Percentiles rank a stretch among this genome's conserved stretches.
phyloP scores from a whole-genome alignment of 208 protist genomes.

The Trypanosoma brucei region DNA sequence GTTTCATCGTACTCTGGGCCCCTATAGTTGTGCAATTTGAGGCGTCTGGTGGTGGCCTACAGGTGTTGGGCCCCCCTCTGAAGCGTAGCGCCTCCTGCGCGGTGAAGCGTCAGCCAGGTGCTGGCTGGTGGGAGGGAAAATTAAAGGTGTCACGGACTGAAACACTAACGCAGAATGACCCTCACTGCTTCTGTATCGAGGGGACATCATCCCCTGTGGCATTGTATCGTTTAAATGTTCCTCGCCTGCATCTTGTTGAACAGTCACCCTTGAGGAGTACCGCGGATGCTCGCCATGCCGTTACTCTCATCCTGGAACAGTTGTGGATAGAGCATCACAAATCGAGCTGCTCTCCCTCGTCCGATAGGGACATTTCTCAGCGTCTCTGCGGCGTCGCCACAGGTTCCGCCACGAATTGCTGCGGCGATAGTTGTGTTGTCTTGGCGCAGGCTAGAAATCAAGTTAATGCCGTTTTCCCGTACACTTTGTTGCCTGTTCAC shows the following conservation, averaged over 20 bases:
- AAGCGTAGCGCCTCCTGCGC: slow-evolving; percentile 10
- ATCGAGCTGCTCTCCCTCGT: not conserved
- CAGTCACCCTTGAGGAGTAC: slow-evolving; percentile 7
- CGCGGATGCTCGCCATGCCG: not conserved
- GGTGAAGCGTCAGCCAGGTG: slow-evolving; percentile 4
- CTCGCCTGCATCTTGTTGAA: slow-evolving; percentile 15
- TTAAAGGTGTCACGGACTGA: slow-evolving; percentile 14
- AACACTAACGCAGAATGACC: not conserved
- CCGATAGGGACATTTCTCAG: not conserved
- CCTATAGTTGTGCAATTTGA: slow-evolving; percentile 58
- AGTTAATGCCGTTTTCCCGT: slow-evolving; percentile 13
- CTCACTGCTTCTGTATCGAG: not conserved
- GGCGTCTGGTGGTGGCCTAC: slow-evolving; percentile 42
- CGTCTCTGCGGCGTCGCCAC: slow-evolving; percentile 3
- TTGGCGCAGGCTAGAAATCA: slow-evolving; percentile 5
- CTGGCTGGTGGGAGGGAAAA: not conserved
- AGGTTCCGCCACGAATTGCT: not conserved
- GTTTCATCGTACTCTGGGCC: slow-evolving; percentile 43
- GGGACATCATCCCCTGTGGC: not conserved
- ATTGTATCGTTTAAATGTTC: slow-evolving; percentile 24
- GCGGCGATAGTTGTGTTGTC: slow-evolving; percentile 7
- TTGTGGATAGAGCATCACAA: slow-evolving; percentile 14
- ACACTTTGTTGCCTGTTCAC: slow-evolving; percentile 5
- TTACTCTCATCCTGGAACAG: slow-evolving; percentile 1
- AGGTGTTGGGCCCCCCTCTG: slow-evolving; percentile 62